phyloP scores from a whole-genome alignment of 1,284 basidiomycete genomes.

The Leccinum pallidistipes region DNA sequence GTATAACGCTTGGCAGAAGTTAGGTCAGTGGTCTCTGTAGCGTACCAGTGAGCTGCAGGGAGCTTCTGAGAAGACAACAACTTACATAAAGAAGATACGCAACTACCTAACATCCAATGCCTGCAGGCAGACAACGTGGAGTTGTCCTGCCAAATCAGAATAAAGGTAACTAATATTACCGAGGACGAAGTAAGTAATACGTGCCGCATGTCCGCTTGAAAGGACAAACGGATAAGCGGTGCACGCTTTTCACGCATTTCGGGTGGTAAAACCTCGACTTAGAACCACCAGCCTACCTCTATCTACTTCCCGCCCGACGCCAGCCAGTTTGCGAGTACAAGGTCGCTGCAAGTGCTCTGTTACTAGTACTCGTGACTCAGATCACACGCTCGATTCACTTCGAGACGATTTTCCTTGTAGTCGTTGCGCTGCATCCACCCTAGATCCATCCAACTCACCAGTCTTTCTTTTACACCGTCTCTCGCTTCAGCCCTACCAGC shows the following conservation, averaged over 20 bases:
- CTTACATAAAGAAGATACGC: slow-evolving; percentile 37
- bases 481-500: slow-evolving; percentile 28
- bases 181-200: slow-evolving; percentile 37
- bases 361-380: slow-evolving; percentile 18
- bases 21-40: not conserved
- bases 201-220: slow-evolving; percentile 35
- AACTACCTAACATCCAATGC: slow-evolving; percentile 39
- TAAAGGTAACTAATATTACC: slow-evolving; percentile 31
- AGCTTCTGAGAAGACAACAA: slow-evolving; percentile 12
- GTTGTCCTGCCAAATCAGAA: slow-evolving; percentile 36
- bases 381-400: slow-evolving; percentile 49
- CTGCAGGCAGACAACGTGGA: slow-evolving; percentile 73
- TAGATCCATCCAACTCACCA: slow-evolving; percentile 35
- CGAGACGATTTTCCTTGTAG: slow-evolving; percentile 40
- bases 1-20: not conserved
- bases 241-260: slow-evolving; percentile 50
- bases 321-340: slow-evolving; percentile 29
- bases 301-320: slow-evolving; percentile 22
- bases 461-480: slow-evolving; percentile 52
- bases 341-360: slow-evolving; percentile 26
- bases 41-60: not conserved
- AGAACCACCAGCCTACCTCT: slow-evolving; percentile 27
- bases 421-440: slow-evolving; percentile 30
- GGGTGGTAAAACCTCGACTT: slow-evolving; percentile 30
- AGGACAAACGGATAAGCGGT: slow-evolving; percentile 45